A percentile compares a stretch with the other conserved stretches of the same genome.
Evolutionary conservation across 78 protist genomes (phyloP).

Genomic region (Guillardia theta): DNA sequence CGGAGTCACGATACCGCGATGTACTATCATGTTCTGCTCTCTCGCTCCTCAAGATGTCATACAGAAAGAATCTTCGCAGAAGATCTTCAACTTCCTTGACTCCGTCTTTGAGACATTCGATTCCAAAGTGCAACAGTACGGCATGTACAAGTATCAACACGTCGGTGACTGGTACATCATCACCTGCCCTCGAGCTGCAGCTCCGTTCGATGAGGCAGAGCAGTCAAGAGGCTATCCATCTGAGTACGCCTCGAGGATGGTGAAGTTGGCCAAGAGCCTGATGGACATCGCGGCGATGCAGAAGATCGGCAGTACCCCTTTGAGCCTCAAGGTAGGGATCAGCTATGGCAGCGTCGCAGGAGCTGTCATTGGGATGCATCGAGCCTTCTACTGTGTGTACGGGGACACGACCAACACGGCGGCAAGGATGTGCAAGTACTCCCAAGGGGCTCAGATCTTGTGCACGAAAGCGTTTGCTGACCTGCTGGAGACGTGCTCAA

Average conservation of each 20-base stretch:
- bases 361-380: conserved; percentile 76
- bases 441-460: no score
- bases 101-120: not conserved
- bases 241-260: not conserved
- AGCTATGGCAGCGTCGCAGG: conserved; percentile 76
- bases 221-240: not conserved
- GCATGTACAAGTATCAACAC: conserved; percentile 17
- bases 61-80: not conserved
- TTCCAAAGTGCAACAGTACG: not conserved
- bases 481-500: no score
- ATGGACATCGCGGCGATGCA: not conserved
- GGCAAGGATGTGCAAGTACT: conserved; percentile 60
- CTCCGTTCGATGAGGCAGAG: not conserved
- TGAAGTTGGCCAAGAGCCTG: not conserved
- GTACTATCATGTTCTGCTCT: not conserved
- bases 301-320: not conserved
- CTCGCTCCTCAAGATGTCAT: not conserved
- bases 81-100: not conserved
- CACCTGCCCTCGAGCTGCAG: not conserved
- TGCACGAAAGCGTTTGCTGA: no score
- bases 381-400: conserved; percentile 74
- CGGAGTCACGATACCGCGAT: not conserved
- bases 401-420: conserved; percentile 90
- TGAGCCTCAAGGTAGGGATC: conserved; percentile 71
- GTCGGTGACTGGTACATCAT: not conserved